phyloP scores from a whole-genome alignment of 371 early-diverging fungal species.

The Mucor velutinosus region DNA sequence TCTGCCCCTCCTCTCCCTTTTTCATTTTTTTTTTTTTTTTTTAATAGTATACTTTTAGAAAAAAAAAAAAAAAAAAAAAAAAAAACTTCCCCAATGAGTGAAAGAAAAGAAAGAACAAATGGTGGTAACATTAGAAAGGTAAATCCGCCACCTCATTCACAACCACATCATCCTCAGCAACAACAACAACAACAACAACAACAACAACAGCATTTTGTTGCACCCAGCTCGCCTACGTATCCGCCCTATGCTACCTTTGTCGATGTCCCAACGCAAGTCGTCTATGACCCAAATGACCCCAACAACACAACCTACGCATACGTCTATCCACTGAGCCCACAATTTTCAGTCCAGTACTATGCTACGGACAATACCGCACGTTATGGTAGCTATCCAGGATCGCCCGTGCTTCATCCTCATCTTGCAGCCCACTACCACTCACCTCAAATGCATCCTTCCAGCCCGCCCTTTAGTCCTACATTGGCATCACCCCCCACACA shows the following conservation, averaged over 20 bases:
- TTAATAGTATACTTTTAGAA: neutral
- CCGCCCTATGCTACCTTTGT: constrained; percentile 19
- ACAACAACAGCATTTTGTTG: constrained; percentile 1
- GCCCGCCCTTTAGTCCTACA: constrained; percentile 48
- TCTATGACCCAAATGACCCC: constrained; percentile 20
- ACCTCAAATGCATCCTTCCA: constrained; percentile 44
- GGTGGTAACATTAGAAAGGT: neutral
- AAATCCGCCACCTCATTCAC: neutral
- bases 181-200: neutral
- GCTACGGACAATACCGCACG: neutral
- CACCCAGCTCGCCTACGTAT: constrained; percentile 15
- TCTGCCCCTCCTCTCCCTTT: neutral
- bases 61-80: too few relatives aligned
- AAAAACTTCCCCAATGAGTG: constrained; percentile 9
- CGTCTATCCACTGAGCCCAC: constrained; percentile 43
- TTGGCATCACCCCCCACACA: constrained; percentile 37
- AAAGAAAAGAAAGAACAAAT: constrained; percentile 11
- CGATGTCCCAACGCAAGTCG: constrained; percentile 6
- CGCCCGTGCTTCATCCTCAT: constrained; percentile 48
- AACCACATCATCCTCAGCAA: neutral
- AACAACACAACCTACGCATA: constrained; percentile 27
- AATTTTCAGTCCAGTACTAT: constrained; percentile 39
- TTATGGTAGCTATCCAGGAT: constrained; percentile 44
- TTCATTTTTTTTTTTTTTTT: neutral
- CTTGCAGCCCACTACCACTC: constrained; percentile 15